phyloP scores from a whole-genome alignment of 805 yeast genomes.

The Saccharomycopsis guyanensis region DNA sequence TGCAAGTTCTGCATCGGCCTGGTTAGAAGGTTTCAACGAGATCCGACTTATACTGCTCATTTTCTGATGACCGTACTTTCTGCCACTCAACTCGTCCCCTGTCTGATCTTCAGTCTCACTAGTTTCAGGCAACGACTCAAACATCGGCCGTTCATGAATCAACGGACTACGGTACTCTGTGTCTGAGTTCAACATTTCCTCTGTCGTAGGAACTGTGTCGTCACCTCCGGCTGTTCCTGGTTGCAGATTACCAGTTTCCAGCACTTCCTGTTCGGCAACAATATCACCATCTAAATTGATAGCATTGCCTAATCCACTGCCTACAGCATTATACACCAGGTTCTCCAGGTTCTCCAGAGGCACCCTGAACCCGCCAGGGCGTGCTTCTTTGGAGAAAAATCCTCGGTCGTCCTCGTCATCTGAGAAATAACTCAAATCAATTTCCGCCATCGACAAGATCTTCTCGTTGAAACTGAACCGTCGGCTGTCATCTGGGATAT shows the following conservation, averaged over 20 bases:
- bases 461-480: conserved; percentile 13
- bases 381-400: not conserved
- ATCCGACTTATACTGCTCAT: not conserved
- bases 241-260: not conserved
- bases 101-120: not conserved
- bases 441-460: conserved; percentile 10
- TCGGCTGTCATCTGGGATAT: not conserved
- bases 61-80: not conserved
- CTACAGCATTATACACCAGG: not conserved
- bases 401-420: conserved; percentile 5
- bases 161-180: not conserved
- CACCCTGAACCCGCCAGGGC: conserved; percentile 1
- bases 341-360: no score
- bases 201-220: not conserved
- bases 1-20: conserved; percentile 21
- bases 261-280: not conserved
- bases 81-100: not conserved
- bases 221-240: not conserved
- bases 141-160: not conserved
- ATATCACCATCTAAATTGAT: not conserved
- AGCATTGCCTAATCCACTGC: not conserved
- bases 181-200: not conserved
- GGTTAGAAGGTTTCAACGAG: conserved; percentile 10
- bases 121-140: not conserved
- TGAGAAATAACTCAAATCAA: conserved; percentile 8